Evolutionary conservation across 2,329 filamentous ascomycete species (phyloP).

Genomic region (Aspergillus sp.): DNA sequence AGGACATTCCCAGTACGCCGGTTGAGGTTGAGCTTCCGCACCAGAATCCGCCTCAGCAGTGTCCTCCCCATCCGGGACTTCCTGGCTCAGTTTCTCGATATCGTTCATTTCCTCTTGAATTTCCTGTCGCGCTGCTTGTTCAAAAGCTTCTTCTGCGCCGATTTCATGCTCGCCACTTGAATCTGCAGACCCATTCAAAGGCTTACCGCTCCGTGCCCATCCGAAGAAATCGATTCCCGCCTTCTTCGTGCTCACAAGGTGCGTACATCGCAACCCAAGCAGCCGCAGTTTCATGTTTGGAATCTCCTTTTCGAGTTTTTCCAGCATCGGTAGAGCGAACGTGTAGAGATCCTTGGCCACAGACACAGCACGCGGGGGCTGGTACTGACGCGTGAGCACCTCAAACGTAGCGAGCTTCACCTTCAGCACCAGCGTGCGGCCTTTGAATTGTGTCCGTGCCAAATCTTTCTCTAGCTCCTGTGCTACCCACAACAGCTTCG

Average conservation of each 20-base stretch:
- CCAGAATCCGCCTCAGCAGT: slow-evolving; percentile 26
- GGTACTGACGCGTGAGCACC: slow-evolving; percentile 76
- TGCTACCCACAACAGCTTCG: slow-evolving; percentile 77
- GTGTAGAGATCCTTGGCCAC: slow-evolving; percentile 80
- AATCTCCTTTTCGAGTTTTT: slow-evolving; percentile 79
- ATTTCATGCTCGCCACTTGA: slow-evolving; percentile 59
- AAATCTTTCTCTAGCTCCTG: slow-evolving; percentile 87
- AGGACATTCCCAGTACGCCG: slow-evolving; percentile 77
- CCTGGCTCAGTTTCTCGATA: slow-evolving; percentile 62
- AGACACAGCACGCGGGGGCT: slow-evolving; percentile 68
- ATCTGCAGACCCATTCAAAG: slow-evolving; percentile 16
- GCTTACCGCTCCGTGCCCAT: slow-evolving; percentile 21
- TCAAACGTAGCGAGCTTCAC: slow-evolving; percentile 94
- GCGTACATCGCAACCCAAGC: slow-evolving; percentile 85
- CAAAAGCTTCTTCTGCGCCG: slow-evolving; percentile 67
- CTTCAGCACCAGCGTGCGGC: slow-evolving; percentile 87
- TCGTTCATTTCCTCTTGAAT: slow-evolving; percentile 61
- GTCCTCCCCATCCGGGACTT: slow-evolving; percentile 27
- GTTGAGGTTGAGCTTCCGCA: slow-evolving; percentile 12
- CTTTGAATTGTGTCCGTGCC: slow-evolving; percentile 75
- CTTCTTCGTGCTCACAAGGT: slow-evolving; percentile 83
- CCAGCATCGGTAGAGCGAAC: slow-evolving; percentile 76
- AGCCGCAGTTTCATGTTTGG: slow-evolving; percentile 76
- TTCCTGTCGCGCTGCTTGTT: slow-evolving; percentile 60
- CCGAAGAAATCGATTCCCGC: slow-evolving; percentile 81